Evolutionary conservation across 768 basidiomycete species (phyloP).

Genomic region (Kwoniella botswanensis): DNA sequence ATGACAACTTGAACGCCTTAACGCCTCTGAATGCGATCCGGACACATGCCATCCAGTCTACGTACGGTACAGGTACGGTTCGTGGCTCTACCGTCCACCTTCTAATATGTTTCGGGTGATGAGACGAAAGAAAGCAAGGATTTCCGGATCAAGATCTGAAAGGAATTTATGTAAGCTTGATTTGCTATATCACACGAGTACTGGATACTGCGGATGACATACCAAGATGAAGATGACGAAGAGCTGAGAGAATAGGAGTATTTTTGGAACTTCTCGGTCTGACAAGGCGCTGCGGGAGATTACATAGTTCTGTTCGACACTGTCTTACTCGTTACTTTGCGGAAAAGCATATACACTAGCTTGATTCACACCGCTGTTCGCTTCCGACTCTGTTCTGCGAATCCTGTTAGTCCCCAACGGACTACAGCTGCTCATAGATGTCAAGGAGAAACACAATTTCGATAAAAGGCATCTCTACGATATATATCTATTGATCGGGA

Average conservation of each 20-base stretch:
- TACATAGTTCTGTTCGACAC: neutral
- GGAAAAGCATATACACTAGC: too few relatives aligned
- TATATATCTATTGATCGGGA: too few relatives aligned
- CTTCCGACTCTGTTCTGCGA: neutral
- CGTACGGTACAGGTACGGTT: conserved; percentile 8
- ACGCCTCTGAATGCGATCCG: neutral
- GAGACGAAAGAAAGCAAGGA: too few relatives aligned
- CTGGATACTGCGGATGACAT: too few relatives aligned
- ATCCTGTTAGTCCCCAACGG: too few relatives aligned
- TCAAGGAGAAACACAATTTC: too few relatives aligned
- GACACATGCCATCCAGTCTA: neutral
- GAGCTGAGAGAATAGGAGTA: neutral
- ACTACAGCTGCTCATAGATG: too few relatives aligned
- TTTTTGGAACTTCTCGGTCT: neutral
- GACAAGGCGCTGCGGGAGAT: neutral
- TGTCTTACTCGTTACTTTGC: neutral
- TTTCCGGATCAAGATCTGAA: too few relatives aligned
- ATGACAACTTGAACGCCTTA: too few relatives aligned
- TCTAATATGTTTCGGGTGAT: neutral
- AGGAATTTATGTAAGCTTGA: neutral
- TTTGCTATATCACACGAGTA: neutral
- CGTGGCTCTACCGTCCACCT: neutral
- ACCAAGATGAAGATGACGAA: neutral
- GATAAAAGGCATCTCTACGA: too few relatives aligned
- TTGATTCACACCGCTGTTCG: conserved; percentile 4